These are phyloP conservation scores for Gynochthodes officinalis DNA, from an alignment of 257 asterid species.

Conservation along the genomic window DNA sequence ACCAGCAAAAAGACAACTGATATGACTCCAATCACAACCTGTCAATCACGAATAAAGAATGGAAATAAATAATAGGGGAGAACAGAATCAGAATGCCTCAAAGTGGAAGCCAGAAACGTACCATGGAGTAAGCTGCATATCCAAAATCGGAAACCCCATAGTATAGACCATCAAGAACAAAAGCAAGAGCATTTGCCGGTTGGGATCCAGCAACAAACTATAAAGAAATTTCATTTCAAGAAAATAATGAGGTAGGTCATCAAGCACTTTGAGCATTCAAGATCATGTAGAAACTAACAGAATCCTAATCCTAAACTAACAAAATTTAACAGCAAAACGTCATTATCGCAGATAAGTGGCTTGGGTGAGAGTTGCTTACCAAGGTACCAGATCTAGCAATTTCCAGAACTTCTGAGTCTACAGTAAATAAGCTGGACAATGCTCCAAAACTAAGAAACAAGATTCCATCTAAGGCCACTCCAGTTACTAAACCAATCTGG, in stretches of 20 bases:
- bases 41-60: conserved; percentile 23
- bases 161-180: conserved; percentile 93
- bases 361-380: conserved; percentile 42
- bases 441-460: conserved; percentile 65
- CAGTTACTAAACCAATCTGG: conserved; percentile 69
- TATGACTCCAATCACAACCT: conserved; percentile 65
- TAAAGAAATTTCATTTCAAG: neutral
- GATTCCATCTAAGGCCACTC: conserved; percentile 56
- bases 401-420: conserved; percentile 64
- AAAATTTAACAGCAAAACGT: no score
- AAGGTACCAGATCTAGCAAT: conserved; percentile 78
- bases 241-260: neutral
- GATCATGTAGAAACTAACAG: no score
- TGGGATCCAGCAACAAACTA: conserved; percentile 94
- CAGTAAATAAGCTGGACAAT: conserved; percentile 69
- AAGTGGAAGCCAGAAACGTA: conserved; percentile 20
- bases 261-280: neutral
- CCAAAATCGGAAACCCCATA: conserved; percentile 95
- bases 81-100: neutral
- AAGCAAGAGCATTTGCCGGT: conserved; percentile 91
- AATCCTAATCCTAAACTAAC: no score
- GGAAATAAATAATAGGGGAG: neutral
- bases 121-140: conserved; percentile 96
- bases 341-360: neutral
- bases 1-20: conserved; percentile 61